Evolutionary conservation across 108 stramenopile species (phyloP).

Genomic region (Hondaea fermentalgiana): DNA sequence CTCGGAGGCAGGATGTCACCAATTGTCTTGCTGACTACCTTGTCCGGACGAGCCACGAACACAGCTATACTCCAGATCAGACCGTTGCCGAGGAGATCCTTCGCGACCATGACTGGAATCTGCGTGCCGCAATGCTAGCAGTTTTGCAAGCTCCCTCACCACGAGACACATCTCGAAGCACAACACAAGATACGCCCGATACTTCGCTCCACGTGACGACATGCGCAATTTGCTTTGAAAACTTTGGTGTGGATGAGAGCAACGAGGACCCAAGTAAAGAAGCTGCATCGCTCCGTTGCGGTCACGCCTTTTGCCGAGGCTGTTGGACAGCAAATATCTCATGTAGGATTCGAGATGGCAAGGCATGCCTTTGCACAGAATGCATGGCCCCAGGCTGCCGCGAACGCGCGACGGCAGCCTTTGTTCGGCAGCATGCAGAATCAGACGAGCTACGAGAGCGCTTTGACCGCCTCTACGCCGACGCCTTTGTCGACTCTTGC

Average conservation of each 20-base stretch:
- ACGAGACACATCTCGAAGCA: not conserved
- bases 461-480: slow-evolving; percentile 49
- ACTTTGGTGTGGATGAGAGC: not conserved
- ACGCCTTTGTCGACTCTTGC: slow-evolving; percentile 83
- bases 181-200: not conserved
- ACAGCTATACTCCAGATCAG: not conserved
- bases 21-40: not conserved
- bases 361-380: slow-evolving; percentile 60
- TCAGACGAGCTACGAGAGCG: slow-evolving; percentile 29
- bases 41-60: not conserved
- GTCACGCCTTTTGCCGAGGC: not conserved
- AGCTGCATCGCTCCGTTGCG: slow-evolving; percentile 38
- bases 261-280: too few relatives aligned
- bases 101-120: not conserved
- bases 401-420: not conserved
- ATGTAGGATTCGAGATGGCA: not conserved
- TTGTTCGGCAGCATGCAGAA: not conserved
- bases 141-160: not conserved
- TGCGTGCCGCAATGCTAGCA: not conserved
- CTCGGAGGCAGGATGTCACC: not conserved
- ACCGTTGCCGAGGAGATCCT: not conserved
- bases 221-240: not conserved
- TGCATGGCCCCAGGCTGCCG: slow-evolving; percentile 34
- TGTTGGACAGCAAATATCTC: not conserved
- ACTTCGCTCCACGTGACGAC: not conserved